These are phyloP conservation scores for Oryza glaberrima DNA, from an alignment of 176 grass and related monocot genomes.

Conservation along the genomic window DNA sequence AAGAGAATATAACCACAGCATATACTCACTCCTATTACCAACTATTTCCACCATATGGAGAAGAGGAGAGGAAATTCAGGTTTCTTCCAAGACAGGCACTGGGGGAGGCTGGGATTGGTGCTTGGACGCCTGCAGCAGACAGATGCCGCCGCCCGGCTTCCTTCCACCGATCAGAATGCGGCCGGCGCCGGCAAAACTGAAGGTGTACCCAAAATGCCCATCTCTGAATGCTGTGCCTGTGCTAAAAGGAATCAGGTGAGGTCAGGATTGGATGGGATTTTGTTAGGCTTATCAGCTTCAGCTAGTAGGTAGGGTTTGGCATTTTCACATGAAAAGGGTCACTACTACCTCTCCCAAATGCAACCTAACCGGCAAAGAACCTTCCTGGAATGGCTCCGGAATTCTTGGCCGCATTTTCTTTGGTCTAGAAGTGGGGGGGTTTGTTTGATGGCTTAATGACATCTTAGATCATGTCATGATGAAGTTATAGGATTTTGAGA, in stretches of 20 bases:
- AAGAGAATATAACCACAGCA: background rate
- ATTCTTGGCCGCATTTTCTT: background rate
- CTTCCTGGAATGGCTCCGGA: background rate
- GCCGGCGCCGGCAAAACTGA: background rate
- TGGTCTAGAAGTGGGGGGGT: background rate
- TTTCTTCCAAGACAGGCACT: background rate
- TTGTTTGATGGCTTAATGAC: background rate
- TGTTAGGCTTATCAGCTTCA: background rate
- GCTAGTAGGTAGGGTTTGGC: background rate
- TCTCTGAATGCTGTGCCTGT: background rate
- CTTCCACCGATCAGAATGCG: background rate
- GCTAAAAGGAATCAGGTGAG: background rate
- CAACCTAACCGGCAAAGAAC: background rate
- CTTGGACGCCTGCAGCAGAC: background rate
- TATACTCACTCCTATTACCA: background rate
- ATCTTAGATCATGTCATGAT: background rate
- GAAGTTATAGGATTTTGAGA: background rate
- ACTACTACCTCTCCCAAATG: constrained; percentile 19
- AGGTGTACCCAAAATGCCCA: background rate
- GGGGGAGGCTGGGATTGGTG: background rate
- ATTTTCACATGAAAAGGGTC: background rate
- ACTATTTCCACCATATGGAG: background rate
- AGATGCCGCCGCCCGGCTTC: background rate
- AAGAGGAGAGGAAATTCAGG: background rate
- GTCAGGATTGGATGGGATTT: background rate